Base-by-base conservation (phyloP, 1,139 yeast genomes). In the Nakaseomyces kungkrabaensis region DNA sequence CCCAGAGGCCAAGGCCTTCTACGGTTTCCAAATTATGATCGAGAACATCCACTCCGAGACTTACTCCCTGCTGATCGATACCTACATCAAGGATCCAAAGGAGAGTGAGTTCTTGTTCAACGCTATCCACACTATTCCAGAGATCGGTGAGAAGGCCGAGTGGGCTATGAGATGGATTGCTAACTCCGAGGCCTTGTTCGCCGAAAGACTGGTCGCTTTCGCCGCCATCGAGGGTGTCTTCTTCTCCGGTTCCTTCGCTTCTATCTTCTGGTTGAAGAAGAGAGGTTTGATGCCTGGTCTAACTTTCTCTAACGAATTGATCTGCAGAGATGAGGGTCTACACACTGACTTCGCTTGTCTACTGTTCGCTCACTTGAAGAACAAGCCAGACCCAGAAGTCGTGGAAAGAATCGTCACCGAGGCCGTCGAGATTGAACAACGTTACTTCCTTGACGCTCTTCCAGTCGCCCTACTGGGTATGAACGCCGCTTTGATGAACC, bases 11-110 rank as follows among this genome's bases (percentile, higher is more conserved):
- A 90, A 92, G 72, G 90, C 97, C 70, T 92, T 92, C 77, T 92
- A 92, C 68, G 98, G 98, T 49, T 92, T 92, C 85, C 98, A 92
- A 74, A 92, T 92, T 70, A 89, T 89, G 97, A 92, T 94, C 92
- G 98, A 92, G 74, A 92, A 92, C 77, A 92, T 92, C 65, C 98
- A 92, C 73, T 83, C 96, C 25, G 98, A 92, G 75, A 92, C 97
- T 44, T 92, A 92, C 74, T 92, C 97, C n/a, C 75, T 92, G 60
- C 80, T 92, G 67, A 88, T 92, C 63, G 98, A 92, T 69, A 81
- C 96, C 46, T 92, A 92, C 72, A 86, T 92, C 70, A 89, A 90
- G 76, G 98, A 92, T 72, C 94, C 96, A 59, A 82, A 84, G 72
- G 96, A 92, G 75, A 80, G 51, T 43, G 59, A 57, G 46, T 87